Conservation (phyloP, 2,329 filamentous ascomycete species). For the Balansia obtecta region DNA sequence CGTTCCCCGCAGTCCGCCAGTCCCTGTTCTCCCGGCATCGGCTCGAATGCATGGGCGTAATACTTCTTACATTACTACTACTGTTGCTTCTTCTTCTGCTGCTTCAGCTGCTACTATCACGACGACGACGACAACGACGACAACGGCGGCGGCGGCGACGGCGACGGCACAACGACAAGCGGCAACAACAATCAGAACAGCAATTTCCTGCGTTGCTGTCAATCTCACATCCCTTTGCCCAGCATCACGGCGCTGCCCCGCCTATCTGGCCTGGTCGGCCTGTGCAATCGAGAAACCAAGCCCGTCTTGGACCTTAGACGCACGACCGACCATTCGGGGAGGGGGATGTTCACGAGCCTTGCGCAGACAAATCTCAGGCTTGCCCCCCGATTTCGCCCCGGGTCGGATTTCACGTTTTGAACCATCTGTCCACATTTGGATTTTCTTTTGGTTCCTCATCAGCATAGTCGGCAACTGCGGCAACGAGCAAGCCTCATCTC, state of each 20-base stretch:
- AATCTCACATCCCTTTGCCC: neutral
- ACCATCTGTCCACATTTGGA: neutral
- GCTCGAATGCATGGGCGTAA: conserved; percentile 4
- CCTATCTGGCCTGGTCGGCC: conserved; percentile 5
- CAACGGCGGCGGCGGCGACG: neutral
- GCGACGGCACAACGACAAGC: no score
- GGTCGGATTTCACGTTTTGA: neutral
- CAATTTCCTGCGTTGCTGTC: neutral
- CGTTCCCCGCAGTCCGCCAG: conserved; percentile 41
- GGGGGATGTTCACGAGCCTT: conserved; percentile 1
- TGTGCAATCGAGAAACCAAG: neutral
- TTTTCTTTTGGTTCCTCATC: neutral
- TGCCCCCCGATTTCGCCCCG: neutral
- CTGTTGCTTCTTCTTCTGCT: no score
- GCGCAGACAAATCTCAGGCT: neutral
- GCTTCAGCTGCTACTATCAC: neutral
- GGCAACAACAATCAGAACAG: neutral
- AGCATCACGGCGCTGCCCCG: neutral
- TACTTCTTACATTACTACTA: no score
- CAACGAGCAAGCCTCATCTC: neutral
- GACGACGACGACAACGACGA: neutral
- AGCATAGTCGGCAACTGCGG: neutral
- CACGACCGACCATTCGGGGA: conserved; percentile 3
- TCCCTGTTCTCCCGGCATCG: conserved; percentile 9
- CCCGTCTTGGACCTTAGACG: neutral